Conservation (phyloP, 176 grass and related monocot species). For the Metroxylon sagu region DNA sequence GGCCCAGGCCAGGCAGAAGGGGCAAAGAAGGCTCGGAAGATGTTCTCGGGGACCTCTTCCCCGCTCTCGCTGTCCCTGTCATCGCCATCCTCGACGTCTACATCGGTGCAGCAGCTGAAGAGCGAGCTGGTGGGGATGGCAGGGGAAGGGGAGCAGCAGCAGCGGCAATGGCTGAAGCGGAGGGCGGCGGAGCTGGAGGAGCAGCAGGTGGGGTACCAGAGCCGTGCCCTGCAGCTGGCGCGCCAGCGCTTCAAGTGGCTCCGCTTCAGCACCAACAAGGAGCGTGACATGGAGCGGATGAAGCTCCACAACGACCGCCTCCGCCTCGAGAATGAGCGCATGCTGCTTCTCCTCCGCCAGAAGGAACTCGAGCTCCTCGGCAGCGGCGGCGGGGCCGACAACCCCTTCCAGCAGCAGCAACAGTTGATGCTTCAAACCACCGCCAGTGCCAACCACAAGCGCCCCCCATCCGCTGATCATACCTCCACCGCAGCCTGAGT, state of each 20-base stretch:
- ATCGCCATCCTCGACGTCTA: constrained; percentile 12
- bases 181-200: constrained; percentile 61
- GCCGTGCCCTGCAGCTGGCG: constrained; percentile 38
- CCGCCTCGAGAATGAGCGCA: constrained; percentile 47
- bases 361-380: constrained; percentile 51
- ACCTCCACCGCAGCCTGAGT: no score
- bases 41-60: constrained; percentile 1
- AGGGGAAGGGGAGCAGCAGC: constrained; percentile 23
- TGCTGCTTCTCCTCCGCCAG: constrained; percentile 71
- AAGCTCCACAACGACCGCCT: constrained; percentile 52
- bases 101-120: constrained; percentile 43
- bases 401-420: background rate
- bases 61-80: constrained; percentile 30
- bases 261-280: constrained; percentile 56
- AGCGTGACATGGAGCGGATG: constrained; percentile 58
- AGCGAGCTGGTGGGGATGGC: constrained; percentile 33
- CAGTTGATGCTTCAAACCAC: no score
- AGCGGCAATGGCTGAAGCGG: constrained; percentile 42
- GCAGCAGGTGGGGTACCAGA: constrained; percentile 41
- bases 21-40: background rate
- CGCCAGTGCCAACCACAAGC: no score
- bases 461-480: no score
- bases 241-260: constrained; percentile 69
- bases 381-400: constrained; percentile 15
- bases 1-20: constrained; percentile 2